A percentile compares a stretch with the other conserved stretches of the same genome.
These are phyloP conservation scores for Glomus cerebriforme DNA, from an alignment of 192 early-diverging fungal species.

Conservation along the genomic window DNA sequence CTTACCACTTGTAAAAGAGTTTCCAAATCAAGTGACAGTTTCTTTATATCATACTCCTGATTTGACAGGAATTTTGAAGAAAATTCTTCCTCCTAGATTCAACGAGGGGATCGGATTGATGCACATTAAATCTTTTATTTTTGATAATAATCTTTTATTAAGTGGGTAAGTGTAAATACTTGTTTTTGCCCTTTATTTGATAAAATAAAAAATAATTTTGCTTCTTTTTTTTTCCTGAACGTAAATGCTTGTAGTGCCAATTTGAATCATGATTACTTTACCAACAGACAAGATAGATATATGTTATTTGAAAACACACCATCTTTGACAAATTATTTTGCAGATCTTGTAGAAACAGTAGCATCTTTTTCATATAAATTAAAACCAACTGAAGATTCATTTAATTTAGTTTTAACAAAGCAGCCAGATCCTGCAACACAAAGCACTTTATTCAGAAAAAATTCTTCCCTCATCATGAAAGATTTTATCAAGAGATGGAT, in stretches of 20 bases:
- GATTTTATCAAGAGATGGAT: conserved; percentile 55
- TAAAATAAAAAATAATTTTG: not conserved
- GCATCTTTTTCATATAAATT: conserved; percentile 63
- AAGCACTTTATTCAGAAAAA: conserved; percentile 56
- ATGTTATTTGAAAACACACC: conserved; percentile 62
- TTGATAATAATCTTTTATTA: conserved; percentile 83
- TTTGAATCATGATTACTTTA: conserved; percentile 92
- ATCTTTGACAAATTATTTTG: conserved; percentile 71
- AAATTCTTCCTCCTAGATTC: conserved; percentile 78
- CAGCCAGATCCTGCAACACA: conserved; percentile 61
- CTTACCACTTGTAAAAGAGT: conserved; percentile 61
- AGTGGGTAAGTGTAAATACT: conserved; percentile 59
- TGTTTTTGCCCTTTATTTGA: not conserved
- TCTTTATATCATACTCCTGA: conserved; percentile 89
- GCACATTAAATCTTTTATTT: conserved; percentile 92
- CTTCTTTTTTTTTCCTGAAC: not conserved
- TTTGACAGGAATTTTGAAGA: conserved; percentile 68
- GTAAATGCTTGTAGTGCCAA: conserved; percentile 73
- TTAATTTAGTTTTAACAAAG: conserved; percentile 20
- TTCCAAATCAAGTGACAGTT: conserved; percentile 65
- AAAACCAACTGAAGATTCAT: conserved; percentile 26
- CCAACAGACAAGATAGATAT: conserved; percentile 94
- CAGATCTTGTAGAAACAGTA: conserved; percentile 63
- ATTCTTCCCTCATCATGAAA: conserved; percentile 52
- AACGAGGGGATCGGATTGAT: conserved; percentile 93